A percentile compares a stretch with the other conserved stretches of the same genome.
These are phyloP conservation scores for Phytophthora syringae DNA, from an alignment of 352 stramenopile species.

Conservation along the genomic window DNA sequence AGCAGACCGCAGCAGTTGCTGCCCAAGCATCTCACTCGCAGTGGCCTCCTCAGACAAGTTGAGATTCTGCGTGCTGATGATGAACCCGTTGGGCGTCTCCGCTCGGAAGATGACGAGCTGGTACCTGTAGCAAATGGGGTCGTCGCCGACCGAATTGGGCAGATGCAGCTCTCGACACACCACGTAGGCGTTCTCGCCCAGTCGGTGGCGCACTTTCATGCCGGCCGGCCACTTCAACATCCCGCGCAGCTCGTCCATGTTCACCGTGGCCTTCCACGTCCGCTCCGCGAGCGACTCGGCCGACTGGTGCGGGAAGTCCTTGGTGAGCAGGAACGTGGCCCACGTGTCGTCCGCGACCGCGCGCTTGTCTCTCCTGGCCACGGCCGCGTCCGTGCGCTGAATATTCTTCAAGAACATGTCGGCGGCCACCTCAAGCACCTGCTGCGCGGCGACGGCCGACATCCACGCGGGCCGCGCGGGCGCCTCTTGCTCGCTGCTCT, in stretches of 20 bases:
- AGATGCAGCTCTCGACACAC: slow-evolving; percentile 37
- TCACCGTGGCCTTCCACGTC: slow-evolving; percentile 37
- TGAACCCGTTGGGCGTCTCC: slow-evolving; percentile 24
- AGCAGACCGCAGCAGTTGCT: slow-evolving; percentile 22
- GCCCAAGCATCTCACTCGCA: slow-evolving; percentile 30
- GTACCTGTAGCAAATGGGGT: slow-evolving; percentile 41
- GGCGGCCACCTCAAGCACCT: slow-evolving; percentile 29
- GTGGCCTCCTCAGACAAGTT: slow-evolving; percentile 21
- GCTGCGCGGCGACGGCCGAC: too few relatives aligned
- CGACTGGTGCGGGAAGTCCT: too few relatives aligned
- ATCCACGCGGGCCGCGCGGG: too few relatives aligned
- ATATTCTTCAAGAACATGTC: slow-evolving; percentile 38
- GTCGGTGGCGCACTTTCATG: slow-evolving; percentile 46
- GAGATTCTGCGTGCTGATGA: slow-evolving; percentile 42
- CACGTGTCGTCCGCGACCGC: too few relatives aligned
- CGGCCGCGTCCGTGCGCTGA: too few relatives aligned
- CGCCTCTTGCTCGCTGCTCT: slow-evolving; percentile 8
- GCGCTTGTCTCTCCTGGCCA: too few relatives aligned
- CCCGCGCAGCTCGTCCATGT: slow-evolving; percentile 30
- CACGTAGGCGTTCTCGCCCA: slow-evolving; percentile 33
- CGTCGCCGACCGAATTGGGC: slow-evolving; percentile 37
- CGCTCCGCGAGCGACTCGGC: slow-evolving; percentile 30
- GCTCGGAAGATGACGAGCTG: slow-evolving; percentile 37
- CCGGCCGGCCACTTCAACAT: slow-evolving; percentile 34
- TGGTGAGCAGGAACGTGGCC: too few relatives aligned